Conservation (phyloP, 2,329 filamentous ascomycete genomes). For the Talaromyces sp. region DNA sequence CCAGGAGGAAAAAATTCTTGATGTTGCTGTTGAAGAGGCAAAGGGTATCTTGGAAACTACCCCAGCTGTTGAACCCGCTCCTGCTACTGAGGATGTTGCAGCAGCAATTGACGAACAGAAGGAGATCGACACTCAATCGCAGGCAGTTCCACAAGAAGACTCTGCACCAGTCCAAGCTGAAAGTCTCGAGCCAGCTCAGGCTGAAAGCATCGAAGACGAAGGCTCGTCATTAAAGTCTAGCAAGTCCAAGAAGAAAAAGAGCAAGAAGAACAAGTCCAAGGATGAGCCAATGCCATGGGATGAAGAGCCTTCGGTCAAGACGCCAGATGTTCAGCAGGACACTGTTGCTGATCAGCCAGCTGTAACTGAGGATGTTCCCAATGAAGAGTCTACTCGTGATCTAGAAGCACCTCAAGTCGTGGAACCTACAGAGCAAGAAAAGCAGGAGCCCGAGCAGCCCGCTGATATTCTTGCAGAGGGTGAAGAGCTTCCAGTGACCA, state of each 20-base stretch:
- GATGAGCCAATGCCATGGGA: constrained; percentile 15
- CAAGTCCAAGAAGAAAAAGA: constrained; percentile 34
- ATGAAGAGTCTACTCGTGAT: neutral
- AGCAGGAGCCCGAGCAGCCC: neutral
- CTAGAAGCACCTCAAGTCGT: neutral
- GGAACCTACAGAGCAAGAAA: neutral
- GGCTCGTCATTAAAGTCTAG: neutral
- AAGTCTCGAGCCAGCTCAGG: neutral
- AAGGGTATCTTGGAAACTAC: neutral
- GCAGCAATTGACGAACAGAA: neutral
- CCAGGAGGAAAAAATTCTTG: constrained; percentile 5
- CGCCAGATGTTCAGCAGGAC: neutral
- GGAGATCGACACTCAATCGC: neutral
- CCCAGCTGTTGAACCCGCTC: neutral
- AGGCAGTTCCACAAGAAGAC: neutral
- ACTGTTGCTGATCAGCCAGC: neutral
- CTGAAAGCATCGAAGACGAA: constrained; percentile 6
- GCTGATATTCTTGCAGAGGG: neutral
- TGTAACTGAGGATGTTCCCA: neutral
- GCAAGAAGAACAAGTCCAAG: constrained; percentile 40
- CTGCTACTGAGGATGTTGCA: neutral
- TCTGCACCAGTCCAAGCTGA: neutral
- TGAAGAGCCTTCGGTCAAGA: neutral
- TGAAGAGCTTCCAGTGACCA: neutral
- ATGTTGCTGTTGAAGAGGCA: neutral